Conservation (phyloP, 805 yeast species). For the Diddensiella transvaalensis region DNA sequence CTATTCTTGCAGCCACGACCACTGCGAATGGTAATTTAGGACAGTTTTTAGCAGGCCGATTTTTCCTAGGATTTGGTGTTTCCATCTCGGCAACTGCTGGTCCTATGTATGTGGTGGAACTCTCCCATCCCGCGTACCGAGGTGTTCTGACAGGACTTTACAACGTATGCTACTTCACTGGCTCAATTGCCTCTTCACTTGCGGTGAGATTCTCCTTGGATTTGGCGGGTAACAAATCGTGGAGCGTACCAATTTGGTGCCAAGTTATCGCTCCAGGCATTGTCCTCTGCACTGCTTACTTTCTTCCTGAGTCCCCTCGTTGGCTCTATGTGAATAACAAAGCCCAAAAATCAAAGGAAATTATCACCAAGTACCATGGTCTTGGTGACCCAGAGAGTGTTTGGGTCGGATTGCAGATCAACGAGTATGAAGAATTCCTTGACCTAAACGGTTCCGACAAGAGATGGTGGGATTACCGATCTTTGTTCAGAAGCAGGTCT, state of each 20-base stretch:
- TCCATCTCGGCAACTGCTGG: slow-evolving; percentile 10
- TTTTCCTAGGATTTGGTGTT: slow-evolving; percentile 13
- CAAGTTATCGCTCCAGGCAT: slow-evolving; percentile 8
- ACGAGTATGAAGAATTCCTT: slow-evolving; percentile 19
- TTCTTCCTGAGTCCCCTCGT: slow-evolving; percentile 25
- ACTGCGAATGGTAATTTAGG: slow-evolving; percentile 2
- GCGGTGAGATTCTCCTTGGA: not conserved
- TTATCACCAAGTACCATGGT: slow-evolving; percentile 22
- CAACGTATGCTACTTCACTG: slow-evolving; percentile 33
- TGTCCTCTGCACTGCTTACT: slow-evolving; percentile 22
- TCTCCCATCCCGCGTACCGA: slow-evolving; percentile 12
- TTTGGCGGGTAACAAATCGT: not conserved
- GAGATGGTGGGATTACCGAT: slow-evolving; percentile 23
- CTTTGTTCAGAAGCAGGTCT: slow-evolving; percentile 18
- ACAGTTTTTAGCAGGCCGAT: slow-evolving; percentile 14
- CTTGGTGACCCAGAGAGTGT: slow-evolving; percentile 16
- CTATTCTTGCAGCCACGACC: slow-evolving; percentile 12
- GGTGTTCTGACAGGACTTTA: slow-evolving; percentile 7
- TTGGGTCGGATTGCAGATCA: slow-evolving; percentile 18
- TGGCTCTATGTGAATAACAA: slow-evolving; percentile 23
- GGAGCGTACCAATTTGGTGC: slow-evolving; percentile 10
- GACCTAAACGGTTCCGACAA: slow-evolving; percentile 21
- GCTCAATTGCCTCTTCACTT: slow-evolving; percentile 1
- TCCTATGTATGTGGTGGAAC: slow-evolving; percentile 13
- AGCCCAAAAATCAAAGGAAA: slow-evolving; percentile 18